phyloP scores from a whole-genome alignment of 306 rosid species.

The Glycine tomentella region DNA sequence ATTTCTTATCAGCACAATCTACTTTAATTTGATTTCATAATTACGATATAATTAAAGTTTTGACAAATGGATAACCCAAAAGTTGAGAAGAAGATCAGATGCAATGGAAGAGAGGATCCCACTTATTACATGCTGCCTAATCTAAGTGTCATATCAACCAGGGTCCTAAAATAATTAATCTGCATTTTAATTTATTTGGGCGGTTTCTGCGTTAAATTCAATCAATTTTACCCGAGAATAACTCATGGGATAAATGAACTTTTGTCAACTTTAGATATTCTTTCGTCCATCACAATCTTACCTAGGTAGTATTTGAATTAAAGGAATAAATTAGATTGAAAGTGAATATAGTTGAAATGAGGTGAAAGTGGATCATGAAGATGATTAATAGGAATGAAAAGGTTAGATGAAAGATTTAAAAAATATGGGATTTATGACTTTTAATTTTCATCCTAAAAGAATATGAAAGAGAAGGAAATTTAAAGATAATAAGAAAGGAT shows the following conservation, averaged over 20 bases:
- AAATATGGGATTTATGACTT: no score
- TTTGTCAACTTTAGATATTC: constrained; percentile 5
- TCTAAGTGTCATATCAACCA: not conserved
- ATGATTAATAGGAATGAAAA: no score
- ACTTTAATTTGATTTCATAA: constrained; percentile 34
- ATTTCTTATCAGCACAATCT: not conserved
- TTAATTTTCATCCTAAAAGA: no score
- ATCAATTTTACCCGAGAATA: constrained; percentile 39
- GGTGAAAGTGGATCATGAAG: no score
- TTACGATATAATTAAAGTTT: constrained; percentile 34
- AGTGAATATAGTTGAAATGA: no score
- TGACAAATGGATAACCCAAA: constrained; percentile 28
- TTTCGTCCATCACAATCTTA: constrained; percentile 38
- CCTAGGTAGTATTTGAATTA: not conserved
- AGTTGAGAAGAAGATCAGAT: constrained; percentile 41
- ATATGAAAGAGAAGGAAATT: no score
- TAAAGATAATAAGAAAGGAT: no score
- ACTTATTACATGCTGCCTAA: constrained; percentile 9
- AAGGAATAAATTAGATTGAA: no score
- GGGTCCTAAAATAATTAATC: not conserved
- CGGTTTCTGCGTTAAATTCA: constrained; percentile 44
- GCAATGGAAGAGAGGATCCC: constrained; percentile 32
- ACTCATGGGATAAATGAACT: constrained; percentile 14
- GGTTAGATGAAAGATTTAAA: no score
- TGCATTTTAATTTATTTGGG: constrained; percentile 38